A percentile compares a stretch with the other conserved stretches of the same genome.
Conservation (phyloP, 768 basidiomycete genomes). For the Tylopilus felleus region DNA sequence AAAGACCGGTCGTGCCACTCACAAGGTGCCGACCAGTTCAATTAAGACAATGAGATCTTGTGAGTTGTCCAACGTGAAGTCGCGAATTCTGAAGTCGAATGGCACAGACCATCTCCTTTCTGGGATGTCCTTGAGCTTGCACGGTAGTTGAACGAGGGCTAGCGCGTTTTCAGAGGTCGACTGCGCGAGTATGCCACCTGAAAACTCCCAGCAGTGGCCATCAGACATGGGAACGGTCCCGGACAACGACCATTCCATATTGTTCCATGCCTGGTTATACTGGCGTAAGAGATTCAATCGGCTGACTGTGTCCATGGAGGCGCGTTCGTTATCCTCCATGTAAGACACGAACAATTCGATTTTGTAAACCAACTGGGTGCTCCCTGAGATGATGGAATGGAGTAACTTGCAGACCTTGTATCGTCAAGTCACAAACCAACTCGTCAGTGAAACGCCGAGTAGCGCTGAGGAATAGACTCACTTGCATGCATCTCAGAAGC, state of each 20-base stretch:
- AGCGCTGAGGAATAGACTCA: slow-evolving; percentile 7
- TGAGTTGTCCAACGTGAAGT: slow-evolving; percentile 37
- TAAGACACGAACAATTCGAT: slow-evolving; percentile 29
- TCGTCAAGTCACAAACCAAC: background rate
- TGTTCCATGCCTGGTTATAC: slow-evolving; percentile 30
- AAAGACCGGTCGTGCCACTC: slow-evolving; percentile 3
- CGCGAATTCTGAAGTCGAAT: slow-evolving; percentile 29
- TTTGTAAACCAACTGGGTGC: slow-evolving; percentile 28
- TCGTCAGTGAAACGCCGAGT: background rate
- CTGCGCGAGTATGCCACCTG: slow-evolving; percentile 34
- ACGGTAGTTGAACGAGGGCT: slow-evolving; percentile 29
- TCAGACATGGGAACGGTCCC: slow-evolving; percentile 12
- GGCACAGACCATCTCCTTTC: slow-evolving; percentile 27
- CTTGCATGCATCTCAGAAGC: slow-evolving; percentile 28
- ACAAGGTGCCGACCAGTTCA: slow-evolving; percentile 21
- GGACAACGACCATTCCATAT: slow-evolving; percentile 20
- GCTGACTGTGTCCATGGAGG: slow-evolving; percentile 16
- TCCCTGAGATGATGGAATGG: slow-evolving; percentile 23
- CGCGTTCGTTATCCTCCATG: slow-evolving; percentile 23
- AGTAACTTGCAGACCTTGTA: slow-evolving; percentile 33
- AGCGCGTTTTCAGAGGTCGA: slow-evolving; percentile 19
- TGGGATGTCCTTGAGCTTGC: slow-evolving; percentile 26
- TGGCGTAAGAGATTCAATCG: slow-evolving; percentile 27
- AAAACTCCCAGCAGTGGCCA: slow-evolving; percentile 33
- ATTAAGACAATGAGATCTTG: slow-evolving; percentile 35